Conservation (phyloP, 345 rosid species). For the Linum trigynum region DNA sequence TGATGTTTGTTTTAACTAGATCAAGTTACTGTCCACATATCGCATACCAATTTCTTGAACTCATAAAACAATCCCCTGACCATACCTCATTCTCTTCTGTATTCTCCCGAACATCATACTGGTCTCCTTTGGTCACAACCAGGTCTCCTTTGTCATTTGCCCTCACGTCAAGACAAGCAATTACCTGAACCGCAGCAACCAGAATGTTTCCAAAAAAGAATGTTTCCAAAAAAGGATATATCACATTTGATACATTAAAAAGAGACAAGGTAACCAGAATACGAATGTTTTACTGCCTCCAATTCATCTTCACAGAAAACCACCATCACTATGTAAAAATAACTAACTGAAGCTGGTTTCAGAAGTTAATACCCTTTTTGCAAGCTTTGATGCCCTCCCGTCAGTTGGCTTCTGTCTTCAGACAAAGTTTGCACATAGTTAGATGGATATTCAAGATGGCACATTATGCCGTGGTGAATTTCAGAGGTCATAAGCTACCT, state of each 20-base stretch:
- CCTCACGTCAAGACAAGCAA: slow-evolving; percentile 99
- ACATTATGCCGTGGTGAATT: background rate
- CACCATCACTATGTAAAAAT: background rate
- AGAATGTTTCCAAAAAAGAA: background rate
- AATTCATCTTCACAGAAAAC: background rate
- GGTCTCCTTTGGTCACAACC: slow-evolving; percentile 97
- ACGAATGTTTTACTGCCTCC: background rate
- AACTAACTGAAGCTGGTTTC: background rate
- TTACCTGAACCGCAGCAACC: slow-evolving; percentile 46
- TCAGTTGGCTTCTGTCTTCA: slow-evolving; percentile 69
- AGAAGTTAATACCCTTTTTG: slow-evolving; percentile 69
- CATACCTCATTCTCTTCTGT: slow-evolving; percentile 79
- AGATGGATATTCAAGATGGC: slow-evolving; percentile 22
- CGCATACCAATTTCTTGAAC: background rate
- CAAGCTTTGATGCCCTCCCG: slow-evolving; percentile 75
- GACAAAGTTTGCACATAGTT: slow-evolving; percentile 38
- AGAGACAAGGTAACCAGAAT: background rate
- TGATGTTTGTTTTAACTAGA: background rate
- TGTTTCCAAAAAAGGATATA: slow-evolving; percentile 5
- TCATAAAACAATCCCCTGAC: background rate
- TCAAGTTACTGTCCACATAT: background rate
- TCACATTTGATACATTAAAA: slow-evolving; percentile 1
- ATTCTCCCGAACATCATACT: slow-evolving; percentile 82
- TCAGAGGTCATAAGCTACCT: slow-evolving; percentile 43
- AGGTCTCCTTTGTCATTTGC: slow-evolving; percentile 91